Conservation (phyloP, 495 filamentous ascomycete species). For the Clohesyomyces aquaticus region DNA sequence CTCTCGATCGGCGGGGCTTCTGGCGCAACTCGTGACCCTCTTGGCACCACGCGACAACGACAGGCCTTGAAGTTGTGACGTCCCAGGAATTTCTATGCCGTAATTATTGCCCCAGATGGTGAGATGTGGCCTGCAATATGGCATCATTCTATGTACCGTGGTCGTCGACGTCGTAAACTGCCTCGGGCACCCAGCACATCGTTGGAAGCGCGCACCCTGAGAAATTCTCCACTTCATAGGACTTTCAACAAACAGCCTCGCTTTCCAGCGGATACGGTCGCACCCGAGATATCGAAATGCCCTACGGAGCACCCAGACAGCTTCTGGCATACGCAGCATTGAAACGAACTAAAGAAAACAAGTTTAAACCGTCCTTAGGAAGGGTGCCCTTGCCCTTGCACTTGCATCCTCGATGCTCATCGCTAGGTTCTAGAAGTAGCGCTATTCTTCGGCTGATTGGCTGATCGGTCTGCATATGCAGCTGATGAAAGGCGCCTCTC, state of each 20-base stretch:
- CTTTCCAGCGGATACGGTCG: slow-evolving; percentile 21
- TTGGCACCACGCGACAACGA: slow-evolving; percentile 11
- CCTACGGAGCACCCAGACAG: slow-evolving; percentile 1
- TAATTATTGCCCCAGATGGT: slow-evolving; percentile 14
- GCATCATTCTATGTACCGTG: slow-evolving; percentile 17
- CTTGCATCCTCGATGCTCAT: slow-evolving; percentile 1
- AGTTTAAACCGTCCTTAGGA: not conserved
- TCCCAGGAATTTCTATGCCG: slow-evolving; percentile 25
- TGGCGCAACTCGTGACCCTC: slow-evolving; percentile 27
- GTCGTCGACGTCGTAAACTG: slow-evolving; percentile 10
- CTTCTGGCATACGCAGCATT: slow-evolving; percentile 16
- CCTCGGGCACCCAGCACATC: no score
- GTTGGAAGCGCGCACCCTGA: slow-evolving; percentile 1
- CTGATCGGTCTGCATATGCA: slow-evolving; percentile 4
- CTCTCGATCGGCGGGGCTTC: slow-evolving; percentile 17
- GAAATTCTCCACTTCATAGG: no score
- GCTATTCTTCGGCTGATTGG: not conserved
- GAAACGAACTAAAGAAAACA: slow-evolving; percentile 8
- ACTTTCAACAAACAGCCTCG: not conserved
- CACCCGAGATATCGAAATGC: not conserved
- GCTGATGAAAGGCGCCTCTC: slow-evolving; percentile 1
- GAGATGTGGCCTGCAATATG: slow-evolving; percentile 2
- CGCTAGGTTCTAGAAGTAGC: not conserved
- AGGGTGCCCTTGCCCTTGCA: not conserved
- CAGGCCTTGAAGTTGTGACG: slow-evolving; percentile 21